Evolutionary conservation across 495 filamentous ascomycete genomes (phyloP), one percentile per base, ranked within the genome.

Genomic region (Tuber brumale): DNA sequence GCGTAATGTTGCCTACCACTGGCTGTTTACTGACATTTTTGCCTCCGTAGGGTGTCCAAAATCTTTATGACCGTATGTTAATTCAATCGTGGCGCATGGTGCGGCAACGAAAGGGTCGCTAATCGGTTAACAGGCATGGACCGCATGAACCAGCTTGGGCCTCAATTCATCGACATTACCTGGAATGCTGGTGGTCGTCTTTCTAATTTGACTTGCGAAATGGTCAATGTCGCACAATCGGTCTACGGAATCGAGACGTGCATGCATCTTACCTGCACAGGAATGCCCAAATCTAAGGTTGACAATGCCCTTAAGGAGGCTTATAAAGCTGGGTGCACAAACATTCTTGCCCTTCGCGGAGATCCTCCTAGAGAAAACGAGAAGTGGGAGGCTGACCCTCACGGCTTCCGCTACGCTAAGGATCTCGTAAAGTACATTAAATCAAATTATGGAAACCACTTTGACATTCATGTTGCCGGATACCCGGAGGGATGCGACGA

Each of bases 191-290:
- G 96, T 76, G 96, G 96, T 45, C 90, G 92, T 78, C 88, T 93
- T 74, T 95, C 95, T 69, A 90, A 96, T 76, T 86, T 99, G 82
- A 99, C 96, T 18, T 94, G 91, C 84, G 96, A 99, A 82, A 99
- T 99, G 96, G 95, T 99, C 74, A 90, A 92, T 71, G 93, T 96
- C 74, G 95, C 96, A 69, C 96, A 99, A 85, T 92, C 94, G n/a
- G 93, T 94, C 61, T 95, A 97, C 82, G 96, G 96, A 12, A 87
- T 99, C 69, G 96, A 99, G 86, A 98, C 96, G 12, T 97, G 94
- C 85, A 99, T 99, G 96, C 96, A 99, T 82, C 85, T 99, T 79
- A 99, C 96, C 3, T 99, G 96, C 85, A 99, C 96, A 66, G 96
- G 97, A 83, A 99, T 99, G 96, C 93, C 91, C 16, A 88, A 88